These are phyloP conservation scores for Phalaenopsis equestris DNA, from an alignment of 106 monocot genomes.

Conservation along the genomic window DNA sequence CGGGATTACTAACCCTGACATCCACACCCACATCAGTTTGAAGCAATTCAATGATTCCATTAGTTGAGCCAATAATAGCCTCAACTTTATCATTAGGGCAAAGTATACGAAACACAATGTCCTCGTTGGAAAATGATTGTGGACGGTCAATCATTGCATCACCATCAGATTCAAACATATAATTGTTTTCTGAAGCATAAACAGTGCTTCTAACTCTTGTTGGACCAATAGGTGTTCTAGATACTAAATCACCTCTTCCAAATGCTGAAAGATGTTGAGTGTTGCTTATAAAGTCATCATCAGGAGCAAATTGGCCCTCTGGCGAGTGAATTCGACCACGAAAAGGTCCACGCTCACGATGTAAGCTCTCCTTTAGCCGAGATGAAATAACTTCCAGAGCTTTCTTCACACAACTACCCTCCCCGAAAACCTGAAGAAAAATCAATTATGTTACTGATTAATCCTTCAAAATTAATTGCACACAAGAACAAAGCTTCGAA, in stretches of 20 bases:
- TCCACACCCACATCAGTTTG: constrained; percentile 81
- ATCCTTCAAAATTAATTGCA: background rate
- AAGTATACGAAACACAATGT: constrained; percentile 72
- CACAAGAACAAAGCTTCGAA: background rate
- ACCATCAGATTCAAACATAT: constrained; percentile 51
- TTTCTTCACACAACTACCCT: constrained; percentile 73
- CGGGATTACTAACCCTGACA: constrained; percentile 53
- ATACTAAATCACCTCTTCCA: constrained; percentile 49
- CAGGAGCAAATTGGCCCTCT: constrained; percentile 40
- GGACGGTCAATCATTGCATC: constrained; percentile 21
- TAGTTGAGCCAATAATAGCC: constrained; percentile 32
- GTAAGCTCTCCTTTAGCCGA: constrained; percentile 91
- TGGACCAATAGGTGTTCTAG: constrained; percentile 30
- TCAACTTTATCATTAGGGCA: constrained; percentile 81
- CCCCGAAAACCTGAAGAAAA: constrained; percentile 70
- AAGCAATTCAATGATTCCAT: constrained; percentile 76
- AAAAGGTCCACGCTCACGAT: constrained; percentile 80
- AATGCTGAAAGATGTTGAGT: constrained; percentile 23
- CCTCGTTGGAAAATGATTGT: constrained; percentile 39
- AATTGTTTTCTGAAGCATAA: constrained; percentile 32
- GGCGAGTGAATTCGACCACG: constrained; percentile 60
- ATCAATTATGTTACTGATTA: background rate
- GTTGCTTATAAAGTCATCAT: constrained; percentile 48
- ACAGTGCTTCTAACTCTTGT: constrained; percentile 33
- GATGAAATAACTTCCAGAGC: constrained; percentile 66